phyloP scores from a whole-genome alignment of 2,329 filamentous ascomycete genomes.

The Aspergillus sp. region DNA sequence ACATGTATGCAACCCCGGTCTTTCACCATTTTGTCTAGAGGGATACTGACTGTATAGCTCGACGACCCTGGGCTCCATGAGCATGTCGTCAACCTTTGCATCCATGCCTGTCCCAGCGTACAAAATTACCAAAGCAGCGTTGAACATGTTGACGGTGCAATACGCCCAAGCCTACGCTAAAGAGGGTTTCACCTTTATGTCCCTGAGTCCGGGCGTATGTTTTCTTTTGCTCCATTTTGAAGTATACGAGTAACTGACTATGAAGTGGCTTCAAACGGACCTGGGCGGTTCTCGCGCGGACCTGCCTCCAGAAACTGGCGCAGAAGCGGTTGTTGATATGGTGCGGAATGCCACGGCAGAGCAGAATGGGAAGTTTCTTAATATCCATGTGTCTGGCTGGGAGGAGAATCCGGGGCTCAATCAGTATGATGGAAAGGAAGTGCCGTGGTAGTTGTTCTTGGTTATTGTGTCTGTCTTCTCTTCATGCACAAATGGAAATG shows the following conservation, averaged over 20 bases:
- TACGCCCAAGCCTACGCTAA: constrained; percentile 21
- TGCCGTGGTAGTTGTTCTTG: constrained; percentile 20
- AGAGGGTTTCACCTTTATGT: constrained; percentile 38
- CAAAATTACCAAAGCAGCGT: constrained; percentile 43
- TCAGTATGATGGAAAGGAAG: constrained; percentile 31
- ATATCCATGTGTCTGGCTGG: constrained; percentile 35
- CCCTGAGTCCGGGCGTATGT: constrained; percentile 41
- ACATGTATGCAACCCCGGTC: constrained; percentile 28
- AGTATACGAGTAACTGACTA: background rate
- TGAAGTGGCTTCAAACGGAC: constrained; percentile 43
- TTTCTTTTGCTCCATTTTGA: background rate
- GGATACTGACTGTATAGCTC: constrained; percentile 22
- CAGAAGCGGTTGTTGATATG: constrained; percentile 37
- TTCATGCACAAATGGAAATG: too few relatives aligned
- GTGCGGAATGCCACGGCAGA: constrained; percentile 35
- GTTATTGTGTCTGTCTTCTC: too few relatives aligned
- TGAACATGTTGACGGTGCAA: constrained; percentile 42
- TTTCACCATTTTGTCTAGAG: background rate
- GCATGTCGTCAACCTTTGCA: constrained; percentile 15
- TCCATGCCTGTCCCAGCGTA: constrained; percentile 28
- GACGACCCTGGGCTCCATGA: constrained; percentile 39
- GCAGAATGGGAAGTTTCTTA: constrained; percentile 45
- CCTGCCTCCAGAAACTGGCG: constrained; percentile 35
- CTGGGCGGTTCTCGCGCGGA: constrained; percentile 37
- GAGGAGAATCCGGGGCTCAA: constrained; percentile 29